A percentile compares a stretch with the other conserved stretches of the same genome.
Conservation (phyloP, 352 stramenopile genomes). For the Phytophthora foliorum region DNA sequence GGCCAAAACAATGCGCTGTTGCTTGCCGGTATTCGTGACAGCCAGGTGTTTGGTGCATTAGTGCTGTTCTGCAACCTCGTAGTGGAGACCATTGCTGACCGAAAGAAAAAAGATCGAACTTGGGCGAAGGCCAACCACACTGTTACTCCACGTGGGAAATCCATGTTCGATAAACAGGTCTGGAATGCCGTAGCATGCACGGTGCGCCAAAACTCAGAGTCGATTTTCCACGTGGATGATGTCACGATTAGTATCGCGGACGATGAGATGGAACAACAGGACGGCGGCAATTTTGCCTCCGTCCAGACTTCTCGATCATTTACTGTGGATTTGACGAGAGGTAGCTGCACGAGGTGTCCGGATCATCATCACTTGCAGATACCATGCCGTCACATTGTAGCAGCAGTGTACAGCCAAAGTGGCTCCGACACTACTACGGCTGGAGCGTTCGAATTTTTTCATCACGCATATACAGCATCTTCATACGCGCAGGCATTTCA, state of each 20-base stretch:
- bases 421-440: too few species aligned
- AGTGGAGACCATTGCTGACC: background rate
- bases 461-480: too few species aligned
- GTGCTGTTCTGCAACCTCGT: constrained; percentile 4
- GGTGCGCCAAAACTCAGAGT: background rate
- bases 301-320: background rate
- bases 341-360: constrained; percentile 1
- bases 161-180: constrained; percentile 13
- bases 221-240: constrained; percentile 6
- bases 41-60: constrained; percentile 4
- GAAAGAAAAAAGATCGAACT: constrained; percentile 1
- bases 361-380: constrained; percentile 17
- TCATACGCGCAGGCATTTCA: too few species aligned
- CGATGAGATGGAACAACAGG: too few species aligned
- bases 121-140: constrained; percentile 9
- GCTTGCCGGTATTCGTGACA: constrained; percentile 1
- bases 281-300: too few species aligned
- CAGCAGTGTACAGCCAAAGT: constrained; percentile 5
- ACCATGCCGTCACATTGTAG: constrained; percentile 20
- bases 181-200: constrained; percentile 5
- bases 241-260: background rate
- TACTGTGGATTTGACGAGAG: background rate
- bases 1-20: constrained; percentile 11
- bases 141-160: background rate
- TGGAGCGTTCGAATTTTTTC: too few species aligned